Percentiles rank a stretch among this genome's conserved stretches.
Evolutionary conservation across 306 rosid species (phyloP).

Genomic region (Pyrus betulifolia): DNA sequence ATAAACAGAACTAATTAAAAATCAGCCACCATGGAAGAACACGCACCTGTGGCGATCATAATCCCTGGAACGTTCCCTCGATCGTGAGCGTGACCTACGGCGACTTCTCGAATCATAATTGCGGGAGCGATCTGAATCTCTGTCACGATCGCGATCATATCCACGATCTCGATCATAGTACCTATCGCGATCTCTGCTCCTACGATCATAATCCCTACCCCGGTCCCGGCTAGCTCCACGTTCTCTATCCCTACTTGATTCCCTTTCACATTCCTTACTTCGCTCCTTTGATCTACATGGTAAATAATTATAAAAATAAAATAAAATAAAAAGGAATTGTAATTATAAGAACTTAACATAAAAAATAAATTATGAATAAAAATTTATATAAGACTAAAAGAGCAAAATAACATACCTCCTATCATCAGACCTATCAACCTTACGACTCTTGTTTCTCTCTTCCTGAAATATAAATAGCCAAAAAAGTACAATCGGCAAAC

Average conservation of each 20-base stretch:
- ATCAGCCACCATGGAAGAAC: neutral
- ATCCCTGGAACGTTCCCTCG: constrained; percentile 72
- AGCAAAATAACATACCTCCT: constrained; percentile 41
- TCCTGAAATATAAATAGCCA: constrained; percentile 59
- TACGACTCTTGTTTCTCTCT: constrained; percentile 71
- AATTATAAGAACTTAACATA: neutral
- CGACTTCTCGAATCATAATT: constrained; percentile 67
- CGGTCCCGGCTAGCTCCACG: constrained; percentile 64
- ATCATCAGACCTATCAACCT: constrained; percentile 66
- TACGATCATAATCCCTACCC: constrained; percentile 65
- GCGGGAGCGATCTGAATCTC: constrained; percentile 61
- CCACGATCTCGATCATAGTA: constrained; percentile 77
- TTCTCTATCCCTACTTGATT: constrained; percentile 69
- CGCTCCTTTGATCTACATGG: constrained; percentile 62
- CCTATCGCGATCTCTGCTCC: constrained; percentile 88
- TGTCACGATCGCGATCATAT: constrained; percentile 61
- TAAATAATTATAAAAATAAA: neutral
- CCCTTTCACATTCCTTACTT: constrained; percentile 74
- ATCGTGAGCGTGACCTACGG: constrained; percentile 78
- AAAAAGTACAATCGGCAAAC: constrained; percentile 21
- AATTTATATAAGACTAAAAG: neutral
- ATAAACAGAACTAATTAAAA: neutral
- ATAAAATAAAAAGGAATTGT: neutral
- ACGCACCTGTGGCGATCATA: constrained; percentile 89
- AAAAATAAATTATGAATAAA: neutral